These are phyloP conservation scores for Quercus mongolica DNA, from an alignment of 306 rosid genomes.

Conservation along the genomic window DNA sequence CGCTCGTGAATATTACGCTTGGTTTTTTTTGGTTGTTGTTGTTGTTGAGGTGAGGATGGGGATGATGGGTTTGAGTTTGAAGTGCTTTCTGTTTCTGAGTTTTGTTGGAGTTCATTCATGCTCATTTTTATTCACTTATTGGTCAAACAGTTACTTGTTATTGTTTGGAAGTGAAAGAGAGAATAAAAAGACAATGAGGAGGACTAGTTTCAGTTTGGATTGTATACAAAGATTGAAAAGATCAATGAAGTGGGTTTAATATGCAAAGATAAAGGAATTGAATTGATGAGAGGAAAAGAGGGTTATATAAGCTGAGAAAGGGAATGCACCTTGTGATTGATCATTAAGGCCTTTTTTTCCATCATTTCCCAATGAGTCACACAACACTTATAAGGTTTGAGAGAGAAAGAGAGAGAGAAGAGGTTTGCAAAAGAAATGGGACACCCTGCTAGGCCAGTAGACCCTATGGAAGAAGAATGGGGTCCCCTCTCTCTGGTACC, in stretches of 20 bases:
- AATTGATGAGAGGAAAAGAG: background rate
- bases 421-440: slow-evolving; percentile 41
- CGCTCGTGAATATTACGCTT: slow-evolving; percentile 35
- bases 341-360: slow-evolving; percentile 2
- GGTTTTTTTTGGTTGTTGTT: slow-evolving; percentile 4
- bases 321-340: slow-evolving; percentile 22
- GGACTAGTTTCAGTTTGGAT: background rate
- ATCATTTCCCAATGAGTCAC: slow-evolving; percentile 37
- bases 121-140: slow-evolving; percentile 20
- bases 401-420: background rate
- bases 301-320: background rate
- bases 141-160: background rate
- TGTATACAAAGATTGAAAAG: background rate
- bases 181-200: background rate
- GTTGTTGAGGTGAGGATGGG: slow-evolving; percentile 12
- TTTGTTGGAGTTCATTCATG: slow-evolving; percentile 22
- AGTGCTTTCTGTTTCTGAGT: slow-evolving; percentile 39
- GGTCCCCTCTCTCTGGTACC: slow-evolving; percentile 23
- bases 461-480: slow-evolving; percentile 15
- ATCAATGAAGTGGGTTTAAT: background rate
- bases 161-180: background rate
- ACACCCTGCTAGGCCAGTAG: slow-evolving; percentile 16
- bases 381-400: slow-evolving; percentile 43
- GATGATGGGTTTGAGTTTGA: slow-evolving; percentile 39
- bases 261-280: background rate